Conservation (phyloP, 2,329 filamentous ascomycete species). For the Pyricularia pennisetigena region DNA sequence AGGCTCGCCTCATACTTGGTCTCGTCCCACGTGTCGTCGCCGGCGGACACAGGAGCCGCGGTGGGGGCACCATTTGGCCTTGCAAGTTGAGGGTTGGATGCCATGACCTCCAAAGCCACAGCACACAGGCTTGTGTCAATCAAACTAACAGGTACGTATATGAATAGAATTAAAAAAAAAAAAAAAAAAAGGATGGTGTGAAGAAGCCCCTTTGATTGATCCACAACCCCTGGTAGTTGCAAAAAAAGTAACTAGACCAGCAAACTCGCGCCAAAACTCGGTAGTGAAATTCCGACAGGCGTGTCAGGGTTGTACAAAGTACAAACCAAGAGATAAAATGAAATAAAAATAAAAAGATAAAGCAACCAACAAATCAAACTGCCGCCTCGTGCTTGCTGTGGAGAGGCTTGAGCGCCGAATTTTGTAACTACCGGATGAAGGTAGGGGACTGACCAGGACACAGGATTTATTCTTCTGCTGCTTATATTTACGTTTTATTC, state of each 20-base stretch:
- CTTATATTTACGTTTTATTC: neutral
- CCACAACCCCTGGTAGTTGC: neutral
- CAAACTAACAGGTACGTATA: neutral
- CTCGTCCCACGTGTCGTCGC: conserved; percentile 32
- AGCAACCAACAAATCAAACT: neutral
- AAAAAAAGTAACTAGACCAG: neutral
- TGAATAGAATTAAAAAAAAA: neutral
- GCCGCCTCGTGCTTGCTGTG: neutral
- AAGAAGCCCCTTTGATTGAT: neutral
- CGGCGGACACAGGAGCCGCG: conserved; percentile 5
- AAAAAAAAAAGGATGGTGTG: neutral
- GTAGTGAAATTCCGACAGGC: neutral
- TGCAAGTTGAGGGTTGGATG: conserved; percentile 5
- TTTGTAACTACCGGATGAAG: neutral
- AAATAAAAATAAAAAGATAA: too few relatives aligned
- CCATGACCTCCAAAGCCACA: conserved; percentile 6
- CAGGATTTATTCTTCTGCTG: neutral
- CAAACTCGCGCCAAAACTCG: neutral
- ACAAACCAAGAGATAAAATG: too few relatives aligned
- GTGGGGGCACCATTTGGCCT: conserved; percentile 4
- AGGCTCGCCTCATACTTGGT: conserved; percentile 38
- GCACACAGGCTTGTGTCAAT: neutral
- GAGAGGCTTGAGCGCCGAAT: neutral
- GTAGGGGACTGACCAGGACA: neutral
- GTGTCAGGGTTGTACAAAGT: neutral